Base-by-base conservation (phyloP, 2,329 filamentous ascomycete genomes). In the Coniochaeta prunicola region DNA sequence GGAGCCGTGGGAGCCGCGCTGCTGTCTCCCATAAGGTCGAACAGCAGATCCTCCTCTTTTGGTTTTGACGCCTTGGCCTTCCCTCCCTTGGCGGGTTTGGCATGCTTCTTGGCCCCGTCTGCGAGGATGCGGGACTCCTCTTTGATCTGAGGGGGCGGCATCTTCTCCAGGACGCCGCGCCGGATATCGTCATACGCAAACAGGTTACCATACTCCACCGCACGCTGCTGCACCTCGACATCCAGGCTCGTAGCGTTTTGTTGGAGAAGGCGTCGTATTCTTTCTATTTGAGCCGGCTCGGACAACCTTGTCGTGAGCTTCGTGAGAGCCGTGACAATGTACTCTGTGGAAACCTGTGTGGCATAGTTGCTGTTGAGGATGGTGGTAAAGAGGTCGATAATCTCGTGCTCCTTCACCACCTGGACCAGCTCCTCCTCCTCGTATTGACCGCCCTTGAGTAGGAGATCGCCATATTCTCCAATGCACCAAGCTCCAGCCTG, bases 401-500 rank as follows among this genome's bases (percentile, higher is more conserved):
- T 82, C 69, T 99, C 94, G 66, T 85, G 87, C 73, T 97, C 91
- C 70, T 89, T 90, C 61, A 99, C 89, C 67, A 82, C 80, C 61
- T 81, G 76, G 13, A 96, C 91, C 31, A 96, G 79, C 68, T 97
- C 93, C 71, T 96, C 92, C 70, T 96, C 92, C 72, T 97, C 93
- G 65, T 96, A 96, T 67, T 94, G 89, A 1, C 92, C 92, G 36
- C 92, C 92, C 61, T 85, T 85, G 36, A 99, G 80, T n/a, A 99
- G 80, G 21, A 89, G 85, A 73, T 99, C 94, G 13, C 91, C 93
- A 69, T 92, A 99, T 76, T 99, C 94, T 69, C 96, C 94, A 71
- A 99, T 96, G 58, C 94, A 96, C 94, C 94, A 99, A 7, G 94
- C 89, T 38, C 91, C 94, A 56, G 93, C 92, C 62, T 97, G 83